Evolutionary conservation across 108 stramenopile genomes (phyloP), one percentile per base, ranked within the genome.

Genomic region (Discostella stelligeroides): DNA sequence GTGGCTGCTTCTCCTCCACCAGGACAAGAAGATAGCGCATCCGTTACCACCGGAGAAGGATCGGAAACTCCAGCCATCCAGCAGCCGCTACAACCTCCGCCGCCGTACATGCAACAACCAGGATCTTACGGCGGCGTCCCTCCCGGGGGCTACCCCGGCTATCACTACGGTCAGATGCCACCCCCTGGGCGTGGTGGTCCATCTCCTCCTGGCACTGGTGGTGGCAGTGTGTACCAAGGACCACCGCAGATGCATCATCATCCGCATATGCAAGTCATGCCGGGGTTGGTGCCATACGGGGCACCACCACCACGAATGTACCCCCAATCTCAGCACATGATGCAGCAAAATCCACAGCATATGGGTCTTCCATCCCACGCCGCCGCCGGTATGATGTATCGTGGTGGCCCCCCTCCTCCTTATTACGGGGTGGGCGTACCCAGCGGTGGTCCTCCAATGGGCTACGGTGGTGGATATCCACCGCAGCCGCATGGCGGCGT

Each of bases 81-180:
- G 11, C 73, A 83, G 14, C 54, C 45, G 38, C 66, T 60, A 62
- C 84, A 80, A 37, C 80, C 77, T 34, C 79, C 57, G 34, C 79
- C 63, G 24, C 73, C 70, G 34, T 85, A 85, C 28, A 66, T 63
- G 55, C 73, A 53, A 11, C 77, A 67, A 53, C 80, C 48, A 18
- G 63, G 54, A 28, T 71, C 76, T 28, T 78, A 76, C 45, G 71
- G 69, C 10, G 63, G 71, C 28, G 61, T 75, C 24, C 76, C 77
- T 29, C 83, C 82, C 12, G 65, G 60, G 49, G 45, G 66, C 11
- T 73, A 67, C 59, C 74, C 73, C 10, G 71, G 61, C 57, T 70
- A 65, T 18, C 27, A 56, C 57, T 66, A 34, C 57, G 30, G 34
- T 40, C 34, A 38, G 34, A 58, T 58, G 57, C 57, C 54, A 59